Conservation (phyloP, 345 rosid genomes). For the Leavenworthia alabamica region DNA sequence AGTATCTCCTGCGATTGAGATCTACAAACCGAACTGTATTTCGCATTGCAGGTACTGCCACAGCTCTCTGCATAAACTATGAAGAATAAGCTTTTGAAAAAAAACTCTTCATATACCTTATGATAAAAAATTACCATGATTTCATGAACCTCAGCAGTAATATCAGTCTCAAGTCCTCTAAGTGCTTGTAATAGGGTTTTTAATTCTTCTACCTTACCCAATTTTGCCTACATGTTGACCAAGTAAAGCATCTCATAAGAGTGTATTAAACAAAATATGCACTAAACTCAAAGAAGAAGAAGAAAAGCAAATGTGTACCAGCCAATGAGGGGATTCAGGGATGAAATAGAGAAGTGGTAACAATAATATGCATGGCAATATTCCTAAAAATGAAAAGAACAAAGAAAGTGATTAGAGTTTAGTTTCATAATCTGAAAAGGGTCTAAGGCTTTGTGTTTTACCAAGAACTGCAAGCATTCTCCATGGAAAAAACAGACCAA, state of each 20-base stretch:
- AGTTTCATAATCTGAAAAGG: neutral
- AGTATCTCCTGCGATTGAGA: slow-evolving; percentile 85
- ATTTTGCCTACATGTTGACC: slow-evolving; percentile 62
- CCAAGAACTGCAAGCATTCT: slow-evolving; percentile 92
- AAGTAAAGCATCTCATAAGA: slow-evolving; percentile 7
- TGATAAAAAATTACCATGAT: slow-evolving; percentile 57
- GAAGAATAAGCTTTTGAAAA: neutral
- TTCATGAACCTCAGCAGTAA: slow-evolving; percentile 86
- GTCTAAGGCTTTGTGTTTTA: slow-evolving; percentile 26
- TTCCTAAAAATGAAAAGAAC: slow-evolving; percentile 41
- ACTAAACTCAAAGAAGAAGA: neutral
- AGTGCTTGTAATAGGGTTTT: slow-evolving; percentile 97
- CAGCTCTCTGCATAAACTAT: slow-evolving; percentile 54
- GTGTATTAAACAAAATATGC: neutral
- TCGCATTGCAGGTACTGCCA: slow-evolving; percentile 64
- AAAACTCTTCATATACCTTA: neutral
- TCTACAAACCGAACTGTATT: slow-evolving; percentile 72
- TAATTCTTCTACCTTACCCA: slow-evolving; percentile 98
- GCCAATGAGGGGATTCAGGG: slow-evolving; percentile 99
- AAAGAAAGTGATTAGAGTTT: neutral
- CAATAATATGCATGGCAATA: slow-evolving; percentile 74
- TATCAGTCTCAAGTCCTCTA: slow-evolving; percentile 90
- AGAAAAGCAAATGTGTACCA: slow-evolving; percentile 50
- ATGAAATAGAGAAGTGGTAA: slow-evolving; percentile 93
- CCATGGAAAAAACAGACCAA: slow-evolving; percentile 83